A percentile compares a stretch with the other conserved stretches of the same genome.
These are phyloP conservation scores for Coemansia sp. DNA, from an alignment of 192 early-diverging fungal species.

Conservation along the genomic window DNA sequence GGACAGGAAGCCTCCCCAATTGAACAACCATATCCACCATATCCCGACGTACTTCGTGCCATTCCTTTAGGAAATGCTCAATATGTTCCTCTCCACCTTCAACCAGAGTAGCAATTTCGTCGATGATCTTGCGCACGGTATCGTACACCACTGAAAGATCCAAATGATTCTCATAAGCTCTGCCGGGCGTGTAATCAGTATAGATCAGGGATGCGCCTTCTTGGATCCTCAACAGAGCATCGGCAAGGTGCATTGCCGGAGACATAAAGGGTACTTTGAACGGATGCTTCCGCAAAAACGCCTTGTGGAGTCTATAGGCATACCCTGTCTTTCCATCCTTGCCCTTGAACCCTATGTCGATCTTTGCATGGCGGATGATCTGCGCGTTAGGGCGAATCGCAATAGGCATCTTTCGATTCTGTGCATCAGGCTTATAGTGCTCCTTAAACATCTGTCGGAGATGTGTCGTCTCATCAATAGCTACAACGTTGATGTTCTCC, in stretches of 20 bases:
- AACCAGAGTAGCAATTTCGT: conserved; percentile 58
- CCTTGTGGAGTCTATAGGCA: neutral
- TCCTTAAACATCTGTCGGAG: conserved; percentile 66
- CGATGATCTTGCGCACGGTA: conserved; percentile 57
- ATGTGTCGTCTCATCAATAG: conserved; percentile 18
- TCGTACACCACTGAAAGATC: no score
- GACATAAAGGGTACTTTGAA: neutral
- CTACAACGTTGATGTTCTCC: conserved; percentile 1
- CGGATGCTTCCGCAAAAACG: neutral
- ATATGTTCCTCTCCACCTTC: neutral
- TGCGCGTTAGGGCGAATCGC: no score
- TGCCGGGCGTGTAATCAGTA: neutral
- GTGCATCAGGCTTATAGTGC: no score
- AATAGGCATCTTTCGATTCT: conserved; percentile 86
- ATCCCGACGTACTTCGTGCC: neutral
- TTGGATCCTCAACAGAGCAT: neutral
- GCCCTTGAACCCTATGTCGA: no score
- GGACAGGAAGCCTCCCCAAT: conserved; percentile 73
- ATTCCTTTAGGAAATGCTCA: neutral
- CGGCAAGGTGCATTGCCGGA: neutral
- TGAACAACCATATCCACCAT: neutral
- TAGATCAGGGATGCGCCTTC: neutral
- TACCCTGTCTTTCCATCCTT: no score
- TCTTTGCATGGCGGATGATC: conserved; percentile 87
- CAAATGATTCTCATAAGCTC: neutral